Evolutionary conservation across 2,329 filamentous ascomycete genomes (phyloP).

Genomic region (Verticillium albo-atrum): DNA sequence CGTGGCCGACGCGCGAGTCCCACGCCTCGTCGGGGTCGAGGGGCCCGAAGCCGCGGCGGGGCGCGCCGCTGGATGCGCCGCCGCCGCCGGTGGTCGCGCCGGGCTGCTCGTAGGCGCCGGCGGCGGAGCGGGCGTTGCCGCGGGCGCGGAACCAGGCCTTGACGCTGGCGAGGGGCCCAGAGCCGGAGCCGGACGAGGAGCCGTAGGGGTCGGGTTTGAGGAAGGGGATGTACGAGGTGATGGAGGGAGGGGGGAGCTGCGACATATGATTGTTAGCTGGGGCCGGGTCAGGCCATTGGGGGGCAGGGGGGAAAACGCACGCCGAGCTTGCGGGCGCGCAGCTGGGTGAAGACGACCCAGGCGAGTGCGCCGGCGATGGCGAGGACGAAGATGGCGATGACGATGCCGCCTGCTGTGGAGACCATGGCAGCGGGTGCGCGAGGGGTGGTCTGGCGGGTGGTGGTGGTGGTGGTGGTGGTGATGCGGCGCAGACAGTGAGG

Average conservation of each 20-base stretch:
- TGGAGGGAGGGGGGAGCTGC: conserved; percentile 64
- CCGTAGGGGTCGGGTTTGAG: conserved; percentile 33
- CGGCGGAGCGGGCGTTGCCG: conserved; percentile 60
- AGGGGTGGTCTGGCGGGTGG: not conserved
- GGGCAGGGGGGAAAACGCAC: conserved; percentile 34
- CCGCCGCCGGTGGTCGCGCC: conserved; percentile 16
- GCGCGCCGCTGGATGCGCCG: conserved; percentile 32
- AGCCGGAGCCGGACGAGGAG: not conserved
- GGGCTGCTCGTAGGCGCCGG: conserved; percentile 66
- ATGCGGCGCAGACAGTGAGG: not conserved
- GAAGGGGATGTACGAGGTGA: conserved; percentile 71
- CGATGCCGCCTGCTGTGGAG: conserved; percentile 60
- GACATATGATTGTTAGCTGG: not conserved
- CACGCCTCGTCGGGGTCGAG: conserved; percentile 83
- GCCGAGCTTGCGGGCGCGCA: conserved; percentile 68
- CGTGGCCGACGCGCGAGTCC: conserved; percentile 74
- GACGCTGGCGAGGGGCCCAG: conserved; percentile 47
- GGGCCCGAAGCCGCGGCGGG: conserved; percentile 57
- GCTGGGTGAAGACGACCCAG: conserved; percentile 69
- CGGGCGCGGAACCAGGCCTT: conserved; percentile 64
- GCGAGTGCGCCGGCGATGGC: conserved; percentile 50
- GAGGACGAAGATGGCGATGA: conserved; percentile 67
- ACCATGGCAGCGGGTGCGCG: conserved; percentile 50
- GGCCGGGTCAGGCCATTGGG: not conserved
- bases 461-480: not conserved